These are phyloP conservation scores for Phyllostachys edulis DNA, from an alignment of 176 grass and related monocot species.

Conservation along the genomic window DNA sequence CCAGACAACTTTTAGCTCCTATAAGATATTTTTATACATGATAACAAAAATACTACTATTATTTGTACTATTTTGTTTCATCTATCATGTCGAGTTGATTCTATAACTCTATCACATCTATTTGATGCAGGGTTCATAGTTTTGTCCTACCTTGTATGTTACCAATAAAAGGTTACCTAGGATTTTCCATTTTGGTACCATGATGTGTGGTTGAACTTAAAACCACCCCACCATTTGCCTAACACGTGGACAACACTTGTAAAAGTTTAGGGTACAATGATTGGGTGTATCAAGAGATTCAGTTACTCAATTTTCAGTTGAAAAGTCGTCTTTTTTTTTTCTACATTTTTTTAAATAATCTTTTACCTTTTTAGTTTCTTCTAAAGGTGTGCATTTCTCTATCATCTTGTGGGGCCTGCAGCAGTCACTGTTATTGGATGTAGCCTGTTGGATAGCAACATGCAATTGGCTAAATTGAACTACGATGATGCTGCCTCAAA, in stretches of 20 bases:
- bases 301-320: not conserved
- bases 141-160: not conserved
- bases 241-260: not conserved
- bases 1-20: fast-evolving
- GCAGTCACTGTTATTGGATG: not conserved
- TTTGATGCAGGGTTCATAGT: too few relatives aligned
- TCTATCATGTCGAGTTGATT: not conserved
- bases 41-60: not conserved
- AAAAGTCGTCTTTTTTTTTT: conserved; percentile 2
- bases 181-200: conserved; percentile 17
- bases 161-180: not conserved
- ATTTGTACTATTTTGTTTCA: not conserved
- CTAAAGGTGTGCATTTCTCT: not conserved
- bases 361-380: conserved; percentile 6
- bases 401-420: not conserved
- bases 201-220: conserved; percentile 18
- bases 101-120: not conserved
- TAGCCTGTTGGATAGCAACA: conserved; percentile 4
- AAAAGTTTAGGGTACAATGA: conserved; percentile 42
- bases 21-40: not conserved
- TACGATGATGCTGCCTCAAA: not conserved
- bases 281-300: conserved; percentile 41
- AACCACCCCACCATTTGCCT: conserved; percentile 7
- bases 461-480: not conserved
- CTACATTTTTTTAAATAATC: not conserved